phyloP scores from a whole-genome alignment of 345 rosid species.

The Murraya paniculata region DNA sequence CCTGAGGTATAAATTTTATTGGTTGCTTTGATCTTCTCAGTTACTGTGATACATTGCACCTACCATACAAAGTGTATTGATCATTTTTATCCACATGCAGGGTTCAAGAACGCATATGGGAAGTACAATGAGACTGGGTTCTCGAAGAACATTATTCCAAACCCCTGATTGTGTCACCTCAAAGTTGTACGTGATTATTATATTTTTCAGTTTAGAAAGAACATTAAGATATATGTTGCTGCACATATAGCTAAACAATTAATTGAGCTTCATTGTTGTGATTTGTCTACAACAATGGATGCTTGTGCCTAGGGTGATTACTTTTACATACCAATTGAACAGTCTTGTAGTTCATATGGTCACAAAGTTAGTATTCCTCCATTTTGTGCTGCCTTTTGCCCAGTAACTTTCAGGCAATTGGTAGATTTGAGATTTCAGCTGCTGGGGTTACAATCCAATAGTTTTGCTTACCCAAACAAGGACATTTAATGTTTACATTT shows the following conservation, averaged over 20 bases:
- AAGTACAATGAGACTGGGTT: slow-evolving; percentile 96
- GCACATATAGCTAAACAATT: slow-evolving; percentile 3
- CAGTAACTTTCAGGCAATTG: background rate
- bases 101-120: slow-evolving; percentile 99
- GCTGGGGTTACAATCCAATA: background rate
- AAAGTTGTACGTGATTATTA: slow-evolving; percentile 55
- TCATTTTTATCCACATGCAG: slow-evolving; percentile 31
- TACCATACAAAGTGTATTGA: slow-evolving; percentile 4
- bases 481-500: background rate
- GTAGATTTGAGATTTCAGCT: background rate
- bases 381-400: background rate
- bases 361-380: background rate
- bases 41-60: background rate
- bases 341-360: background rate
- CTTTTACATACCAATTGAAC: background rate
- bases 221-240: background rate
- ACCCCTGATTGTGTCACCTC: slow-evolving; percentile 73
- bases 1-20: slow-evolving; percentile 63
- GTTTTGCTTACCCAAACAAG: background rate
- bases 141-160: slow-evolving; percentile 76
- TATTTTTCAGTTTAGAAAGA: slow-evolving; percentile 2
- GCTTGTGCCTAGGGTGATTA: background rate
- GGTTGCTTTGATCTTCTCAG: background rate
- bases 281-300: slow-evolving; percentile 6
- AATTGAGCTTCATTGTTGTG: background rate